Evolutionary conservation across 2,329 filamentous ascomycete species (phyloP).

Genomic region (Aspergillus thermomutatus): DNA sequence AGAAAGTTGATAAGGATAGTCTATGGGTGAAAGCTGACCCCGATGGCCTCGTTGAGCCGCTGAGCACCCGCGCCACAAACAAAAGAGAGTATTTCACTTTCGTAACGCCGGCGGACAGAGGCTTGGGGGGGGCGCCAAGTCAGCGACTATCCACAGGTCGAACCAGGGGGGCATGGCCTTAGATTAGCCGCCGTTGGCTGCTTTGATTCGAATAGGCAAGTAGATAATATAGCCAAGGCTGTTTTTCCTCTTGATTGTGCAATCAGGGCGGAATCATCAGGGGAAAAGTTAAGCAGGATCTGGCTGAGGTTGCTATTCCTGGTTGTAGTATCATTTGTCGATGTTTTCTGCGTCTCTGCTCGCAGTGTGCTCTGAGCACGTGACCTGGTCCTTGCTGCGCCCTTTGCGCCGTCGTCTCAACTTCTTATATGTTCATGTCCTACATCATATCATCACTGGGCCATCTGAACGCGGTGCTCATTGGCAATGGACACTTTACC

Average conservation of each 20-base stretch:
- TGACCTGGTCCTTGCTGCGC: constrained; percentile 8
- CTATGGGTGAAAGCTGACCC: constrained; percentile 1
- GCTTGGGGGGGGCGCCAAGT: constrained; percentile 23
- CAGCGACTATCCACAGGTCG: constrained; percentile 18
- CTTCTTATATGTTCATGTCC: not conserved
- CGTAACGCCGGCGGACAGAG: constrained; percentile 15
- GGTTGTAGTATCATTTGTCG: not conserved
- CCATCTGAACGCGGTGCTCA: not conserved
- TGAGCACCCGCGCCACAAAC: constrained; percentile 10
- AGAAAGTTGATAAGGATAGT: not conserved
- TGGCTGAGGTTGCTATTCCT: not conserved
- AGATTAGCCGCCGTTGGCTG: constrained; percentile 27
- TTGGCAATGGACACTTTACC: not conserved
- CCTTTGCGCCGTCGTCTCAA: not conserved
- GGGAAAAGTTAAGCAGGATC: not conserved
- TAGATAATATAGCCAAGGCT: not conserved
- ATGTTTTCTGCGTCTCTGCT: not conserved
- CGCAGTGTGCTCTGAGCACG: constrained; percentile 16
- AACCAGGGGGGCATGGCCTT: constrained; percentile 11
- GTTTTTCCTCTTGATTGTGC: not conserved
- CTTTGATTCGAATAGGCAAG: not conserved
- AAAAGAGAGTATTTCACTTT: constrained; percentile 1
- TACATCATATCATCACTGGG: not conserved
- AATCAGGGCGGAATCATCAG: not conserved
- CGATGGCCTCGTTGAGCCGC: constrained; percentile 12